phyloP scores from a whole-genome alignment of 2,329 filamentous ascomycete species.

The Biscogniauxia sp. region DNA sequence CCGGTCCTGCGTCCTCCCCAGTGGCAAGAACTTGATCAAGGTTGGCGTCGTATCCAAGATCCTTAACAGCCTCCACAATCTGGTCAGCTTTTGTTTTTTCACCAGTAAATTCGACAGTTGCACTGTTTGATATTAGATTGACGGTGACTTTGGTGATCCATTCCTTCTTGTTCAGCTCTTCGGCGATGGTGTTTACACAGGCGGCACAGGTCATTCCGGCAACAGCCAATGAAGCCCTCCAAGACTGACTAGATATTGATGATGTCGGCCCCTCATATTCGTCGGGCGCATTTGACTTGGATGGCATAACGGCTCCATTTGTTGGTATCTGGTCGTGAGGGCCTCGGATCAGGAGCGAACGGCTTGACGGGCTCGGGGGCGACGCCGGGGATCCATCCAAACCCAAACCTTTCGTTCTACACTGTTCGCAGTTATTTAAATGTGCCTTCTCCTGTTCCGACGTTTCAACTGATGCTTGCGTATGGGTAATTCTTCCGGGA shows the following conservation, averaged over 20 bases:
- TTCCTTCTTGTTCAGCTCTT: constrained; percentile 54
- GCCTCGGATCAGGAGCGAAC: constrained; percentile 3
- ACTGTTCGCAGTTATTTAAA: constrained; percentile 44
- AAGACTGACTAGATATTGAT: constrained; percentile 13
- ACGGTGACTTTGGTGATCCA: constrained; percentile 59
- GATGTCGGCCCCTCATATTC: constrained; percentile 7
- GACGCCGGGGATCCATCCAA: constrained; percentile 2
- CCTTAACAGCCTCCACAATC: constrained; percentile 54
- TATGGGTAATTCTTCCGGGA: constrained; percentile 18
- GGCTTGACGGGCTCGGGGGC: constrained; percentile 2
- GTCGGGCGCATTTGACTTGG: constrained; percentile 11
- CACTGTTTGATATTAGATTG: constrained; percentile 67
- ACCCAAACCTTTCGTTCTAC: constrained; percentile 27
- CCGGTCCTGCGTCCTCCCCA: constrained; percentile 25
- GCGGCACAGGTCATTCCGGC: constrained; percentile 73
- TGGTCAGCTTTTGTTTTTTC: constrained; percentile 41
- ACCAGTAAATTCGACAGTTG: constrained; percentile 55
- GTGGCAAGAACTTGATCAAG: constrained; percentile 50
- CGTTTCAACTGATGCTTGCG: constrained; percentile 13
- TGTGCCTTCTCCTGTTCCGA: constrained; percentile 34
- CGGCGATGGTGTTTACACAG: constrained; percentile 62
- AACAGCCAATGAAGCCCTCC: constrained; percentile 47
- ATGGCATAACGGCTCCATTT: constrained; percentile 35
- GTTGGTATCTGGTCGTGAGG: constrained; percentile 42
- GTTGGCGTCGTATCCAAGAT: constrained; percentile 64